Percentiles rank a stretch among this genome's conserved stretches.
Conservation (phyloP, 345 rosid species). For the Pistacia integerrima region DNA sequence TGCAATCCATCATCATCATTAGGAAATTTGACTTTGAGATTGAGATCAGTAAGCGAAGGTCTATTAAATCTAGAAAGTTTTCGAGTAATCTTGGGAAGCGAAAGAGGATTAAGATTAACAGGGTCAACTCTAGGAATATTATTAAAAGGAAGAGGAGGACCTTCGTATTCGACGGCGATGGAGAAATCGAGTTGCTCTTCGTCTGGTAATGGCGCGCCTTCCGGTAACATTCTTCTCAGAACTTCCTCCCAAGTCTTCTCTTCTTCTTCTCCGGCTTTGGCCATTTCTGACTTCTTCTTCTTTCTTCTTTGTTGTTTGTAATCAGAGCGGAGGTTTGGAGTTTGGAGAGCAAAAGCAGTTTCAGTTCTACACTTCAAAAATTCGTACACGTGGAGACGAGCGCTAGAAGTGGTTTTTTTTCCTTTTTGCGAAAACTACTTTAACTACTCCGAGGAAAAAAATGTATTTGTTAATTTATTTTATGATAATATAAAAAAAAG, state of each 20-base stretch:
- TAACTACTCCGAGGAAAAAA: too few species aligned
- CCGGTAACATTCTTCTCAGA: conserved; percentile 42
- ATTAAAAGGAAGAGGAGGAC: conserved; percentile 52
- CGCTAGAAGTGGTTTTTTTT: too few species aligned
- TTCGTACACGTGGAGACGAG: too few species aligned
- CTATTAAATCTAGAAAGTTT: not conserved
- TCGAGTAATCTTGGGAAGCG: not conserved
- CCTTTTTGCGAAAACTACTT: too few species aligned
- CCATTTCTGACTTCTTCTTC: not conserved
- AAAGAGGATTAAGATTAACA: conserved; percentile 20
- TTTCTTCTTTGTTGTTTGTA: too few species aligned
- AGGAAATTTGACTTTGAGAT: not conserved
- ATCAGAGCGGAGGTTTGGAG: too few species aligned
- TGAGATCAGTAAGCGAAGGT: not conserved
- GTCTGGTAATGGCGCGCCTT: conserved; percentile 43
- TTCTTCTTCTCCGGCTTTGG: not conserved
- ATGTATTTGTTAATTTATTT: too few species aligned
- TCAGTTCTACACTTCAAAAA: not conserved
- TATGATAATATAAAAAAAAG: too few species aligned
- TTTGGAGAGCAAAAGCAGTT: too few species aligned
- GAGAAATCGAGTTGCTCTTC: conserved; percentile 60
- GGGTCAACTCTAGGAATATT: conserved; percentile 55
- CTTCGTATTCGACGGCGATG: conserved; percentile 58
- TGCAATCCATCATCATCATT: too few species aligned
- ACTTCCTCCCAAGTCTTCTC: conserved; percentile 34